These are phyloP conservation scores for Nannizziopsis arthrosporioides DNA, from an alignment of 2,329 filamentous ascomycete genomes.

Conservation along the genomic window DNA sequence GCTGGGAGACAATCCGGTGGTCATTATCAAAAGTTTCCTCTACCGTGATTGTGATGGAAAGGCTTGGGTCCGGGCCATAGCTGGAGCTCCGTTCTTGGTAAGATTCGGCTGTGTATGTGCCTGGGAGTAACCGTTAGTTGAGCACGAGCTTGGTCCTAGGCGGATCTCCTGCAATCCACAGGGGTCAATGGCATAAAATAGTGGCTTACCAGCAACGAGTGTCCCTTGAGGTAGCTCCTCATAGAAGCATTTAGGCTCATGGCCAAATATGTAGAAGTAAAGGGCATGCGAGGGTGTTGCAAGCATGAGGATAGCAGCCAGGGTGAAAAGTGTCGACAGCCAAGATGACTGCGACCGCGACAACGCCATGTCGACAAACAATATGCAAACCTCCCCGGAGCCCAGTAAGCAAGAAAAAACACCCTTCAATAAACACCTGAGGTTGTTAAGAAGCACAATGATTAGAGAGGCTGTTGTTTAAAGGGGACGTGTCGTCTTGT, in stretches of 20 bases:
- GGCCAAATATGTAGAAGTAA: constrained; percentile 90
- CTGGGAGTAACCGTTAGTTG: constrained; percentile 27
- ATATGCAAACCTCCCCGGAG: neutral
- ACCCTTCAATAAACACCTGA: neutral
- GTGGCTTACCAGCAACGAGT: constrained; percentile 61
- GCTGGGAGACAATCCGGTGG: constrained; percentile 87
- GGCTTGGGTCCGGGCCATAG: constrained; percentile 61
- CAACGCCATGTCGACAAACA: constrained; percentile 24
- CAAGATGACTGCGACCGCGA: constrained; percentile 29
- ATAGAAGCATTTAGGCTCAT: constrained; percentile 85
- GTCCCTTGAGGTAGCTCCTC: constrained; percentile 97
- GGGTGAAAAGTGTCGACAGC: constrained; percentile 41
- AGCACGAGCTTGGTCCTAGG: neutral
- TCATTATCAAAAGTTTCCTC: constrained; percentile 96
- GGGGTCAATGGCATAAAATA: neutral
- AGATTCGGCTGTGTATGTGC: constrained; percentile 78
- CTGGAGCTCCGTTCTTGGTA: constrained; percentile 57
- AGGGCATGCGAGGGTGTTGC: constrained; percentile 62
- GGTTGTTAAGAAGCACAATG: constrained; percentile 2
- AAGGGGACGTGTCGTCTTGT: constrained; percentile 8
- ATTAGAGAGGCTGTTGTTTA: neutral
- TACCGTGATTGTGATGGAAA: constrained; percentile 82
- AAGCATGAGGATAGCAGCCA: constrained; percentile 53
- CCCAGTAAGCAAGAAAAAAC: neutral
- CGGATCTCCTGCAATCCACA: neutral